Base-by-base conservation (phyloP, 371 early-diverging fungal genomes). In the Apophysomyces trapeziformis region DNA sequence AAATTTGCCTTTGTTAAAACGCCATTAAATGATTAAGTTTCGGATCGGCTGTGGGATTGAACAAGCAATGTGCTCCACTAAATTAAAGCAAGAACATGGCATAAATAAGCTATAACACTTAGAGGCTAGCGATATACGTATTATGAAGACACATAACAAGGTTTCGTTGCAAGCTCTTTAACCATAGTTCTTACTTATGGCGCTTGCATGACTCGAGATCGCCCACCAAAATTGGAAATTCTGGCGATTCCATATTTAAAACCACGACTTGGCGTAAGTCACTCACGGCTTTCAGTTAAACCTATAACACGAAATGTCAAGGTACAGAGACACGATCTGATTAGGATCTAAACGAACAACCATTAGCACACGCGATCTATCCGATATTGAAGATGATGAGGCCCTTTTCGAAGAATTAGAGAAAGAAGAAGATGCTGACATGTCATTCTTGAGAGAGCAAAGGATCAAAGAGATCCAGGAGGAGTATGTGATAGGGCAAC, bases 401-500 rank as follows among this genome's bases (percentile, higher is more conserved):
- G 86, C 84, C 8, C 75, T 91, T 14, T 85, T 92, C 61, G 81
- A 68, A 61, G 90, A 88, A 66, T 82, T 92, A 9, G 92, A 92
- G 68, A 73, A 70, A 14, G 87, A 82, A 58, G 90, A 89, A 67
- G 89, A 90, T 68, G 70, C 77, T 26, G 72, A 80, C 44, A 45
- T 82, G 41, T 72, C 85, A 21, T 18, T 59, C 16, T 69, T 89
- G 58, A 76, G 92, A 37, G 92, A 92, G 64, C 76, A 68, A 58
- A 77, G 92, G 39, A 85, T 90, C 77, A 77, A 73, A 47, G 88
- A 89, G 64, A 79, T 92, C 43, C 80, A 86, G 66, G 65, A 63
- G 59, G 88, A 90, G 92, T 90, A 75, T 68, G 70, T 57, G 32
- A 26, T 26, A 26, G 32, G 32, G 32, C 6, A 26, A 11, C 8